Evolutionary conservation across 306 rosid species (phyloP).

Genomic region (Herpetospermum pedunculosum): DNA sequence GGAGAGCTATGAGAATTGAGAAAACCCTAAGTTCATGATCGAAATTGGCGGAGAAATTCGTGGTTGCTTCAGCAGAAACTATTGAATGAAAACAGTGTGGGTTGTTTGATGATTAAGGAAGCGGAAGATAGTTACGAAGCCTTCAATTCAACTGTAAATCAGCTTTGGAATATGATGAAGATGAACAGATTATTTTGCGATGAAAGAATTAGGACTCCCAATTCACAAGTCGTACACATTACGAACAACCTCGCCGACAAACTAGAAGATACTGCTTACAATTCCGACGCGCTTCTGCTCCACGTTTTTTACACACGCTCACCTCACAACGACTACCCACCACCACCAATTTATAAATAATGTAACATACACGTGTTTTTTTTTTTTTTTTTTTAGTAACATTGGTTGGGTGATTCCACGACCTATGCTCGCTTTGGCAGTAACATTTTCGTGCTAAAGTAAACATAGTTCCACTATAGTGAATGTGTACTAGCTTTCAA

Average conservation of each 20-base stretch:
- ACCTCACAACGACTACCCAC: no score
- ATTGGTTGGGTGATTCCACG: no score
- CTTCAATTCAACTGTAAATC: not conserved
- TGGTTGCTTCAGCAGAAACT: not conserved
- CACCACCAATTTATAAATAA: no score
- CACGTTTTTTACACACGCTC: not conserved
- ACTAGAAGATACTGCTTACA: not conserved
- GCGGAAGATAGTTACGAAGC: not conserved
- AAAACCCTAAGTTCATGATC: constrained; percentile 42
- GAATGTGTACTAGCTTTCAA: no score
- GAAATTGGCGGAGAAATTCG: not conserved
- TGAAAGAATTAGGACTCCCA: not conserved
- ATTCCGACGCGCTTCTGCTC: not conserved
- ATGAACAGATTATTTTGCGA: not conserved
- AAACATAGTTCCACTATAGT: no score
- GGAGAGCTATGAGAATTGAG: constrained; percentile 10
- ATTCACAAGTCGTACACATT: not conserved
- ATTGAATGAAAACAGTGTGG: not conserved
- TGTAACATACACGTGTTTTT: no score
- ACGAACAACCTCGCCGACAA: not conserved
- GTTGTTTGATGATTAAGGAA: not conserved
- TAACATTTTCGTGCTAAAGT: no score
- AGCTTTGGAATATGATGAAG: not conserved
- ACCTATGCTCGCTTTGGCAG: no score
- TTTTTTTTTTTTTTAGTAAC: no score